Percentiles rank a stretch among this genome's conserved stretches.
Evolutionary conservation across 257 asterid species (phyloP).

Genomic region (Ilex aquifolium): DNA sequence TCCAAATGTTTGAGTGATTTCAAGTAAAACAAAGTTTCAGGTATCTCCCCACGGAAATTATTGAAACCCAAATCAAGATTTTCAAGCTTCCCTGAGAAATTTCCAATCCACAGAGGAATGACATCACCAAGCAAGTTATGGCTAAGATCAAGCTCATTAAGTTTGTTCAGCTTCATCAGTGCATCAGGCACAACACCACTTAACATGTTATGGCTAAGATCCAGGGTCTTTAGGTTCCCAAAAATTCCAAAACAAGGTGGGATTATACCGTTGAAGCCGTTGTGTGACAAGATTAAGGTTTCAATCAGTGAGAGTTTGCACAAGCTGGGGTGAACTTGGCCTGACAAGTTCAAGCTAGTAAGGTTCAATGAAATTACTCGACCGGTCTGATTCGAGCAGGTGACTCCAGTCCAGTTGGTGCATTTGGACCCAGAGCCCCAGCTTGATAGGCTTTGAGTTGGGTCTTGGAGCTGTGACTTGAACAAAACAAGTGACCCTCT

Average conservation of each 20-base stretch:
- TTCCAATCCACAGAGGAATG: slow-evolving; percentile 66
- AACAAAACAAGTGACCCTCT: slow-evolving; percentile 54
- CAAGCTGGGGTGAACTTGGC: slow-evolving; percentile 53
- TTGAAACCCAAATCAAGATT: slow-evolving; percentile 56
- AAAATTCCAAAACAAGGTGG: slow-evolving; percentile 54
- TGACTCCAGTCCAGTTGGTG: slow-evolving; percentile 44
- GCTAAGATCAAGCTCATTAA: slow-evolving; percentile 51
- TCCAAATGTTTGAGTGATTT: slow-evolving; percentile 48
- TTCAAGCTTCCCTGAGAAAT: slow-evolving; percentile 46
- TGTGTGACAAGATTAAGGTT: slow-evolving; percentile 59
- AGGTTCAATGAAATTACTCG: slow-evolving; percentile 66
- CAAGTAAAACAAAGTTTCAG: slow-evolving; percentile 39
- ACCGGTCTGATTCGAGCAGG: slow-evolving; percentile 55
- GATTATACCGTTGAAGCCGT: slow-evolving; percentile 42
- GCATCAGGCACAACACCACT: slow-evolving; percentile 35
- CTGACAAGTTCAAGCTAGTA: slow-evolving; percentile 52
- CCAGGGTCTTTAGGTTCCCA: slow-evolving; percentile 36
- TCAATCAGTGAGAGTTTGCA: slow-evolving; percentile 62
- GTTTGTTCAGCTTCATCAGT: slow-evolving; percentile 20
- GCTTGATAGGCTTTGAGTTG: slow-evolving; percentile 31
- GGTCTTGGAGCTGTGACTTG: slow-evolving; percentile 53
- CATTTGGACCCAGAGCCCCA: slow-evolving; percentile 36
- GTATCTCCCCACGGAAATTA: slow-evolving; percentile 49
- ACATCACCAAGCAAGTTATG: slow-evolving; percentile 46
- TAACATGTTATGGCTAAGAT: slow-evolving; percentile 62